Percentiles rank a stretch among this genome's conserved stretches.
These are phyloP conservation scores for Dothiorella sarmentorum DNA, from an alignment of 2,329 filamentous ascomycete species.

Conservation along the genomic window DNA sequence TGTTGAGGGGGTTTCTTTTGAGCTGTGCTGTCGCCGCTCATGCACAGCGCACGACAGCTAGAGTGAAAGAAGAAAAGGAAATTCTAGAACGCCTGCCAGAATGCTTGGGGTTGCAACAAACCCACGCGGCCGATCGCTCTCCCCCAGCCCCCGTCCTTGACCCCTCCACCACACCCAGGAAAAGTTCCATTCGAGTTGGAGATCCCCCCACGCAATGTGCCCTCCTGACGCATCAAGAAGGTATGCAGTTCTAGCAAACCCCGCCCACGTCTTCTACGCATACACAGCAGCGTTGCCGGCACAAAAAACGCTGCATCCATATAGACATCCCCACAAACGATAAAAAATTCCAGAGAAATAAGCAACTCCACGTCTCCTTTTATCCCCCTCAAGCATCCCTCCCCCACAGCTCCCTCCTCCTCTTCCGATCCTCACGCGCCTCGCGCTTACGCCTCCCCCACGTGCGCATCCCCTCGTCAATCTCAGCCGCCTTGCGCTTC, in stretches of 20 bases:
- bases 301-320: no score
- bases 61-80: no score
- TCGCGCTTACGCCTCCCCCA: slow-evolving; percentile 60
- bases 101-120: not conserved
- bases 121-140: not conserved
- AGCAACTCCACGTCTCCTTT: not conserved
- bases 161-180: no score
- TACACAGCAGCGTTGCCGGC: no score
- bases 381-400: slow-evolving; percentile 46
- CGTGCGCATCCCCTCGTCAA: slow-evolving; percentile 55
- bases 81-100: not conserved
- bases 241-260: no score
- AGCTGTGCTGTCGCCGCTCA: not conserved
- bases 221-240: no score
- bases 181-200: no score
- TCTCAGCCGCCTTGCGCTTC: slow-evolving; percentile 43
- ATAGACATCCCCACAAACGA: no score
- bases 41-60: not conserved
- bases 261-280: no score
- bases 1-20: not conserved
- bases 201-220: no score
- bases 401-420: slow-evolving; percentile 60
- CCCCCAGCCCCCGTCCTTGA: slow-evolving; percentile 57
- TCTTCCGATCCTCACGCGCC: slow-evolving; percentile 58
- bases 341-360: not conserved